A percentile compares a stretch with the other conserved stretches of the same genome.
These are phyloP conservation scores for Plectosphaerella cucumerina DNA, from an alignment of 2,329 filamentous ascomycete genomes.

Conservation along the genomic window DNA sequence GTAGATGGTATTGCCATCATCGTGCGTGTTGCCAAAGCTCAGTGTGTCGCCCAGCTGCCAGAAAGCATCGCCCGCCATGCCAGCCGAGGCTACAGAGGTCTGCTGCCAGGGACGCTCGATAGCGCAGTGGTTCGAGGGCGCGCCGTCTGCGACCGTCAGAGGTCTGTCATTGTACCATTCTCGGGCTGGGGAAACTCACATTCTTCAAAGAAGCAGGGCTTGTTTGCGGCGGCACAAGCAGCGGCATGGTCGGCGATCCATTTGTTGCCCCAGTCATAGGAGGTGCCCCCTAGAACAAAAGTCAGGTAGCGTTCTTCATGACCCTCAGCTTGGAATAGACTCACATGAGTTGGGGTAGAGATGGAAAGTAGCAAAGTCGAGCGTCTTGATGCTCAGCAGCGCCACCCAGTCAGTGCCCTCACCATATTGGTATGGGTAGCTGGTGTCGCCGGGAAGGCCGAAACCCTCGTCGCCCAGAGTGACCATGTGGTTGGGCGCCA, in stretches of 20 bases:
- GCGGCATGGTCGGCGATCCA: conserved; percentile 20
- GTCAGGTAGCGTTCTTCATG: conserved; percentile 12
- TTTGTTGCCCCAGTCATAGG: conserved; percentile 10
- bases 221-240: conserved; percentile 19
- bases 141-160: conserved; percentile 14
- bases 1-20: conserved; percentile 43
- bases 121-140: conserved; percentile 18
- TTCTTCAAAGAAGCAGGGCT: conserved; percentile 27
- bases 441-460: conserved; percentile 41
- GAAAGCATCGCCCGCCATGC: conserved; percentile 32
- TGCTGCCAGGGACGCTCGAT: conserved; percentile 46
- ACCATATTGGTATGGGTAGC: conserved; percentile 45
- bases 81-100: conserved; percentile 21
- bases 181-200: conserved; percentile 16
- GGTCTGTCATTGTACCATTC: background rate
- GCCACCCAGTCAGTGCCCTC: conserved; percentile 49
- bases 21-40: conserved; percentile 34
- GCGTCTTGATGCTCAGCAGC: conserved; percentile 45
- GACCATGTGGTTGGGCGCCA: conserved; percentile 61
- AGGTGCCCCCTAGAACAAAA: conserved; percentile 8
- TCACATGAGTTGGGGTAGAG: conserved; percentile 24
- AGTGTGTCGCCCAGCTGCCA: conserved; percentile 37
- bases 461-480: conserved; percentile 56
- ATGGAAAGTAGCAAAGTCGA: conserved; percentile 41
- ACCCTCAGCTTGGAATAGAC: conserved; percentile 3